phyloP scores from a whole-genome alignment of 345 rosid genomes.

The Gossypium herbaceum region DNA sequence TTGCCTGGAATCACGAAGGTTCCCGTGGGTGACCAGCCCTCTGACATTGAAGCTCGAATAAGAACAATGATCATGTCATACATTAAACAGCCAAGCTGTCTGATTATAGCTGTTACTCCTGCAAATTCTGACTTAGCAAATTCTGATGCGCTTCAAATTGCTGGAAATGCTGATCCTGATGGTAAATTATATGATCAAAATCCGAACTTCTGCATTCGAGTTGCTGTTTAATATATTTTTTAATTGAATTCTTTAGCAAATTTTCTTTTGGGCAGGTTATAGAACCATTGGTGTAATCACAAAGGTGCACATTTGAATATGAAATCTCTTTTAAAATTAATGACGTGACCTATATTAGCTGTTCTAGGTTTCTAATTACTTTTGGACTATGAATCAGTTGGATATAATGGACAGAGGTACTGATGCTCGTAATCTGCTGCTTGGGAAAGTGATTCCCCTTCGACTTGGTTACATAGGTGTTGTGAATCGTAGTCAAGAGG shows the following conservation, averaged over 20 bases:
- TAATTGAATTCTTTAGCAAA: conserved; percentile 5
- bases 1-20: conserved; percentile 96
- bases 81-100: conserved; percentile 74
- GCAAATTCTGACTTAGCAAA: conserved; percentile 97
- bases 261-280: conserved; percentile 47
- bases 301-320: conserved; percentile 45
- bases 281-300: conserved; percentile 90
- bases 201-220: neutral
- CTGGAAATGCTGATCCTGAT: conserved; percentile 92
- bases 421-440: conserved; percentile 82
- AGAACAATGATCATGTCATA: conserved; percentile 96
- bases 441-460: conserved; percentile 86
- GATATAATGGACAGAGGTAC: conserved; percentile 99
- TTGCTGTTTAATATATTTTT: neutral
- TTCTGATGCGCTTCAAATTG: conserved; percentile 96
- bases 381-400: conserved; percentile 47
- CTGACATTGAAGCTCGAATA: conserved; percentile 87
- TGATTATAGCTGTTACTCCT: conserved; percentile 84
- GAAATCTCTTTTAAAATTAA: neutral
- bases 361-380: conserved; percentile 23
- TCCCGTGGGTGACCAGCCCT: conserved; percentile 95
- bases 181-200: conserved; percentile 39
- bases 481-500: conserved; percentile 96
- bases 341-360: conserved; percentile 3
- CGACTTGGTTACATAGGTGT: conserved; percentile 92